These are phyloP conservation scores for Cubamyces sp. DNA, from an alignment of 768 basidiomycete genomes.

Conservation along the genomic window DNA sequence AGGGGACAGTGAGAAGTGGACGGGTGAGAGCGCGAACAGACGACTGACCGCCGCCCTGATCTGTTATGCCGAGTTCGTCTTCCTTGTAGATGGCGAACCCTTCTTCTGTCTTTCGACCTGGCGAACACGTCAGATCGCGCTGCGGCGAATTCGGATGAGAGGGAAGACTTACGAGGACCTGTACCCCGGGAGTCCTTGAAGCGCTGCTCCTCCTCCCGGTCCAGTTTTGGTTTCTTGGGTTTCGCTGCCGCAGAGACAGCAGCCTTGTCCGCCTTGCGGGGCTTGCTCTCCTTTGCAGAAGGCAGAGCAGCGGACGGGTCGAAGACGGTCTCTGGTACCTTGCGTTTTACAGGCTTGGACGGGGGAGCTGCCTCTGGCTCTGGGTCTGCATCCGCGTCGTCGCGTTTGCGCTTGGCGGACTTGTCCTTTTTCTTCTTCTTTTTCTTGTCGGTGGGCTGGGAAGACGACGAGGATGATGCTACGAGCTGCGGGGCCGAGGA, in stretches of 20 bases:
- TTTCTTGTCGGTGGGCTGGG: conserved; percentile 24
- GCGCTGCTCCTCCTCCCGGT: conserved; percentile 44
- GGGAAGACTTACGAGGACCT: conserved; percentile 58
- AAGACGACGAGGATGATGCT: conserved; percentile 35
- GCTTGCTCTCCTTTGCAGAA: conserved; percentile 40
- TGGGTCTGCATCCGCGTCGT: conserved; percentile 8
- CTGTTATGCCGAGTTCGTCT: conserved; percentile 74
- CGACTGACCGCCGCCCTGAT: conserved; percentile 71
- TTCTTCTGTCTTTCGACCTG: conserved; percentile 80
- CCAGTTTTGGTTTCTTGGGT: conserved; percentile 34
- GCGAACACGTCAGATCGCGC: conserved; percentile 22
- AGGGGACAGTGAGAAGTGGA: conserved; percentile 24
- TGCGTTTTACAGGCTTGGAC: conserved; percentile 34
- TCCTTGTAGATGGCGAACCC: conserved; percentile 82
- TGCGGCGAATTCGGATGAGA: neutral
- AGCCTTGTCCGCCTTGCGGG: conserved; percentile 37
- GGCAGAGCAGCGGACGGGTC: conserved; percentile 55
- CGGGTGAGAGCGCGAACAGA: conserved; percentile 15
- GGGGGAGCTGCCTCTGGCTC: conserved; percentile 17
- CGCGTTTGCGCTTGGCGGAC: conserved; percentile 30
- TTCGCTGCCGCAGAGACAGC: conserved; percentile 11
- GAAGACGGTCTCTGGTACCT: conserved; percentile 61
- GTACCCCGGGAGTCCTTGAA: conserved; percentile 81
- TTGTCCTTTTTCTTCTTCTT: conserved; percentile 56
- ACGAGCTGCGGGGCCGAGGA: conserved; percentile 20